Conservation (phyloP, 1,284 basidiomycete genomes). For the Stereum hirsutum region DNA sequence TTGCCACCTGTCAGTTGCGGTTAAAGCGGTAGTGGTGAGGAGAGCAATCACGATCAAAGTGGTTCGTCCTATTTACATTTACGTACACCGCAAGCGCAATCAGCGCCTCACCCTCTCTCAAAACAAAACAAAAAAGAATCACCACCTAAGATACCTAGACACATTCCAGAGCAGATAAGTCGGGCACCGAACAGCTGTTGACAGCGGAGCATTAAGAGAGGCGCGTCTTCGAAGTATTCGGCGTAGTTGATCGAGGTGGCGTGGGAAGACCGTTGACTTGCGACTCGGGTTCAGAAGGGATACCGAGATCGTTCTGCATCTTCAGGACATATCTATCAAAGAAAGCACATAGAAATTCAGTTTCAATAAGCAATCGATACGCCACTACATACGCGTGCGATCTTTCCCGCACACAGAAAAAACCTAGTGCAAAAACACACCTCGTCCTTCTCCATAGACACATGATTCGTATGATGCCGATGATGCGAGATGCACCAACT, state of each 20-base stretch:
- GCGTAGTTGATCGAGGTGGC: slow-evolving; percentile 36
- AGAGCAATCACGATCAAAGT: slow-evolving; percentile 41
- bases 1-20: too few relatives aligned
- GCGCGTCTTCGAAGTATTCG: slow-evolving; percentile 49
- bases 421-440: too few relatives aligned
- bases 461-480: slow-evolving; percentile 41
- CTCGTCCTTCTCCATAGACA: slow-evolving; percentile 45
- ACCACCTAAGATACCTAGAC: slow-evolving; percentile 58
- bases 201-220: slow-evolving; percentile 45
- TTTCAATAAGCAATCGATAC: too few relatives aligned
- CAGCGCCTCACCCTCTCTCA: too few relatives aligned
- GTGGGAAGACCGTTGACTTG: too few relatives aligned
- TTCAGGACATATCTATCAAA: slow-evolving; percentile 55
- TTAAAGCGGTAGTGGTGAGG: neutral
- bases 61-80: too few relatives aligned
- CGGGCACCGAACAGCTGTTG: slow-evolving; percentile 68
- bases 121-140: too few relatives aligned
- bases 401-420: too few relatives aligned
- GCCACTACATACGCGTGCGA: too few relatives aligned
- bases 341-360: too few relatives aligned
- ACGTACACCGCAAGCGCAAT: too few relatives aligned
- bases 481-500: slow-evolving; percentile 47
- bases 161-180: slow-evolving; percentile 63
- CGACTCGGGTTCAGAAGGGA: slow-evolving; percentile 2
- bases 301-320: slow-evolving; percentile 41